A percentile compares a stretch with the other conserved stretches of the same genome.
These are phyloP conservation scores for Pestalotiopsis sp. DNA, from an alignment of 2,329 filamentous ascomycete species.

Conservation along the genomic window DNA sequence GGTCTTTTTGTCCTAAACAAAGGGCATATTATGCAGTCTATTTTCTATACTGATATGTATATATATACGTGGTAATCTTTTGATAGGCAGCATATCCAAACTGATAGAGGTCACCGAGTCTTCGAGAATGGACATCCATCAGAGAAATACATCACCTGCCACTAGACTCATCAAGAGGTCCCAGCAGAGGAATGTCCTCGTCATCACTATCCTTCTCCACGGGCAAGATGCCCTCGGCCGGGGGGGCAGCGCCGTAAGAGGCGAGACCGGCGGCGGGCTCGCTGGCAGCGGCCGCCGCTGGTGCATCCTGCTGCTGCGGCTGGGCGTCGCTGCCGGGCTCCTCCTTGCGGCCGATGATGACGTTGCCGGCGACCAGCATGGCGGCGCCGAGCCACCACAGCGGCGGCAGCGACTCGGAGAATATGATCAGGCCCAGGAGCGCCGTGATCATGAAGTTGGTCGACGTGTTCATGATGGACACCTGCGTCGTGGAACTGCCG, in stretches of 20 bases:
- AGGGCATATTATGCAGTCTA: too few relatives aligned
- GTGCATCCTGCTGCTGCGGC: too few relatives aligned
- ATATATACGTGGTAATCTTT: too few relatives aligned
- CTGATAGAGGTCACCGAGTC: neutral
- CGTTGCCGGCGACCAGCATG: slow-evolving; percentile 74
- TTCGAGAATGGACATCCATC: neutral
- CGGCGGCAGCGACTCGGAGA: slow-evolving; percentile 70
- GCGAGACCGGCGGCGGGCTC: neutral
- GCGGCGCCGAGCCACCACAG: slow-evolving; percentile 78
- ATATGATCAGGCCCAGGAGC: slow-evolving; percentile 70
- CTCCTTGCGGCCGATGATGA: slow-evolving; percentile 72
- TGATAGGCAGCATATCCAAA: neutral
- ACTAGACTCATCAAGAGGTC: slow-evolving; percentile 3
- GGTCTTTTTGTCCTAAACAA: too few relatives aligned
- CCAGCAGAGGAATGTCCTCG: slow-evolving; percentile 15
- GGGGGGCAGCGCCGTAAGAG: neutral
- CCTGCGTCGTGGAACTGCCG: slow-evolving; percentile 76
- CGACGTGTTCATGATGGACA: slow-evolving; percentile 81
- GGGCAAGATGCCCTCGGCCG: neutral
- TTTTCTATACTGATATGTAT: too few relatives aligned
- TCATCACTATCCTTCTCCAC: slow-evolving; percentile 14
- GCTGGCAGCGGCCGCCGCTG: neutral
- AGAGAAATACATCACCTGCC: neutral
- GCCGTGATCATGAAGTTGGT: slow-evolving; percentile 82
- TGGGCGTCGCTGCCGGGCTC: slow-evolving; percentile 16